Conservation (phyloP, 2,329 filamentous ascomycete genomes). For the Orbilia ellipsospora region DNA sequence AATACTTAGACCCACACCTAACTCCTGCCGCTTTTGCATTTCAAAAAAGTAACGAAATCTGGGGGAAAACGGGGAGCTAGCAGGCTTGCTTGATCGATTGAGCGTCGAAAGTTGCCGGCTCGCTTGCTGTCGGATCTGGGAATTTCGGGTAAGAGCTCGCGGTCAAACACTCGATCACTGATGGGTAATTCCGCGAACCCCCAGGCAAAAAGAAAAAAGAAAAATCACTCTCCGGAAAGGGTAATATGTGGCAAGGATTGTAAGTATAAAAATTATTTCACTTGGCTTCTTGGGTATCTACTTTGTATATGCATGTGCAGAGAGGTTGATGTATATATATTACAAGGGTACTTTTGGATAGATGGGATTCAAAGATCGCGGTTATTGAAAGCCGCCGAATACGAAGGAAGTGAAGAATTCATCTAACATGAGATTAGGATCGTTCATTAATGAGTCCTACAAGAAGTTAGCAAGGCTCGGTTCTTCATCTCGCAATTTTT, state of each 20-base stretch:
- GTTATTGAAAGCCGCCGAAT: slow-evolving; percentile 47
- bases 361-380: background rate
- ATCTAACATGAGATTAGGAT: slow-evolving; percentile 54
- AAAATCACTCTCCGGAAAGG: no score
- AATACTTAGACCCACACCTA: slow-evolving; percentile 31
- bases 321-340: background rate
- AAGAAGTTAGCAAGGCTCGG: background rate
- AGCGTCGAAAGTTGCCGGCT: slow-evolving; percentile 39
- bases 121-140: slow-evolving; percentile 36
- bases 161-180: slow-evolving; percentile 22
- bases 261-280: background rate
- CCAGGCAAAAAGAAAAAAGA: no score
- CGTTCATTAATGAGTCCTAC: slow-evolving; percentile 49
- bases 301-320: background rate
- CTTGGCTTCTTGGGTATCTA: background rate
- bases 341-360: background rate
- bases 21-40: slow-evolving; percentile 44
- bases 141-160: slow-evolving; percentile 45
- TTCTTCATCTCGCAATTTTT: background rate
- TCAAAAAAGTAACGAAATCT: slow-evolving; percentile 23
- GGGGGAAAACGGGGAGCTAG: slow-evolving; percentile 6
- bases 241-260: background rate
- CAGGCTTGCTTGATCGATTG: background rate
- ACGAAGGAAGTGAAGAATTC: slow-evolving; percentile 54
- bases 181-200: background rate